Evolutionary conservation across 495 filamentous ascomycete genomes (phyloP), one percentile per base, ranked within the genome.

Genomic region (Recurvomyces mirabilis): DNA sequence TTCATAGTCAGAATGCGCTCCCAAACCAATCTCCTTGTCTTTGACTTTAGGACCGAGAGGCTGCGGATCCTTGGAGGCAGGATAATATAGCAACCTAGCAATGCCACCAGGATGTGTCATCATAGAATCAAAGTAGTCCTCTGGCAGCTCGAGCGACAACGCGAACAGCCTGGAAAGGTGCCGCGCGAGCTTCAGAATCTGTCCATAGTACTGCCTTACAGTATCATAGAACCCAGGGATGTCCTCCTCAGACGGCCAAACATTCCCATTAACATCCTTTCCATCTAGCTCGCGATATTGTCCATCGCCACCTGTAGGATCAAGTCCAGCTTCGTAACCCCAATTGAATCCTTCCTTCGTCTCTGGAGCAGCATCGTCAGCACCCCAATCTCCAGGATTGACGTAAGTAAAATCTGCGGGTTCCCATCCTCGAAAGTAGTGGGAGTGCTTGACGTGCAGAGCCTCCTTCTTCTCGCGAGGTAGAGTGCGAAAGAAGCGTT

Each of bases 51-150:
- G 24, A 20, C 26, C 19, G 2, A 39, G 37, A 2, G 37, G 37
- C 15, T 39, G 37, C 32, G 42, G 42, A 17, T 46, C 25, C 2
- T 20, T 26, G 9, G 42, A 21, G 5, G 42, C 28, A 14, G 42
- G 31, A 18, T 46, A 46, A 13, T 37, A 37, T 3, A 37, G 34
- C 11, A 37, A 20, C 10, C 34, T 15, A 5, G 34, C 34, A 20
- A 37, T 37, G 34, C 34, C 34, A 20, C 34, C 34, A 3, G 34
- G 34, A 20, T 37, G 34, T 19, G 34, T 37, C 34, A 18, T 37
- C 72, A 93, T 10, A 12, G 61, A 58, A 50, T 94, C 87, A 54
- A 95, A 95, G 65, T 79, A 91, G 1, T 59, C 58, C 41, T 77
- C 70, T 0, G 78, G 72, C 7, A 93, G 62, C 0, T 73, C 80